phyloP scores from a whole-genome alignment of 768 basidiomycete genomes.

The Hypholoma sublateritium region DNA sequence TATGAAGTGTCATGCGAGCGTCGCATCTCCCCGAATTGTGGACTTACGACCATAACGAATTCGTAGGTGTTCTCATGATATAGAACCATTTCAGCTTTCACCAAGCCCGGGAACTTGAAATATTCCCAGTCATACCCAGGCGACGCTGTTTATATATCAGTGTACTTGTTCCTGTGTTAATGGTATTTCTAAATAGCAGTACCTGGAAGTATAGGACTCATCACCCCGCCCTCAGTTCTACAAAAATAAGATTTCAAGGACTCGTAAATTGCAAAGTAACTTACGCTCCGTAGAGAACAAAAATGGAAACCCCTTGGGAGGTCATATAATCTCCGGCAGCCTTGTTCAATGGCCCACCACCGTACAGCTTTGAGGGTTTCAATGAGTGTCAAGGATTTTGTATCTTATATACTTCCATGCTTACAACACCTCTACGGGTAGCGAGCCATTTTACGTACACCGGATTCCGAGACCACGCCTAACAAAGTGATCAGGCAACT shows the following conservation, averaged over 20 bases:
- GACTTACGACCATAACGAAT: conserved; percentile 7
- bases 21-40: too few species aligned
- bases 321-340: conserved; percentile 6
- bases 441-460: conserved; percentile 8
- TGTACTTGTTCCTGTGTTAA: too few species aligned
- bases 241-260: too few species aligned
- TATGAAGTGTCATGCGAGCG: background rate
- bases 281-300: conserved; percentile 7
- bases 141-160: background rate
- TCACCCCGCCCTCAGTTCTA: conserved; percentile 8
- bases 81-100: conserved; percentile 2
- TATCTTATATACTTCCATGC: background rate
- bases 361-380: background rate
- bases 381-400: background rate
- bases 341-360: conserved; percentile 11
- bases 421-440: conserved; percentile 4
- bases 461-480: conserved; percentile 9
- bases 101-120: conserved; percentile 1
- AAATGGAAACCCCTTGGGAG: conserved; percentile 6
- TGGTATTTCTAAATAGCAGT: too few species aligned
- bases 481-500: too few species aligned
- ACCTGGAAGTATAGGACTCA: conserved; percentile 7
- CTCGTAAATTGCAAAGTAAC: too few species aligned
- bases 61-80: conserved; percentile 2
- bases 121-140: conserved; percentile 9